Base-by-base conservation (phyloP, 345 rosid genomes). In the Lenwebbia sp. region DNA sequence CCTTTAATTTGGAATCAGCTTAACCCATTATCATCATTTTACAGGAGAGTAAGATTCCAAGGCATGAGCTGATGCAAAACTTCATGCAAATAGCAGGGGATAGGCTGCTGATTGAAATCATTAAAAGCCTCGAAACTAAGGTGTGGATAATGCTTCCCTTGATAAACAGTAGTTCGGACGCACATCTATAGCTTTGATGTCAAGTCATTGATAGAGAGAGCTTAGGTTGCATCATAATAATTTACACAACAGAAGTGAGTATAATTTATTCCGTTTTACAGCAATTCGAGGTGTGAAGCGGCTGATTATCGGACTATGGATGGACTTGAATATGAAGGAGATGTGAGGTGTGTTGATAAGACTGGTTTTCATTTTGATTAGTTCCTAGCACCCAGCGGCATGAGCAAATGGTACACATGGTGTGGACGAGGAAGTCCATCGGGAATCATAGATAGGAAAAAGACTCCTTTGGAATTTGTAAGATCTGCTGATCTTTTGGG, bases 21-120 rank as follows among this genome's bases (percentile, higher is more conserved):
- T 75, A 44, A 30, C 47, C 74, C 41, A 26, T 62, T 3, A 26
- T 23, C 41, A 30, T 88, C 22, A 10, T 33, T 54, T 17, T 86
- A 5, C 92, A 96, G 99, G 94, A 89, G 44, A 89, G 86, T 89
- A 95, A 93, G 90, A 91, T 96, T 76, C 87, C 95, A 3, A 89
- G 98, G 81, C 89, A 84, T 54, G 96, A 96, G n/a, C 83, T 94
- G 28, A 91, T 95, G 57, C 92, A 87, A 44, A 87, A 90, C 58
- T 89, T 94, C 83, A 93, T 96, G 86, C 86, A 86, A 37, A 86
- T 94, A 54, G 93, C 93, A 7, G 97, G 96, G 86, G 99, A 96
- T 90, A 92, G 86, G 85, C 85, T 94, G 88, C 90, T 96, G 92
- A 88, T 93, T 85, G 88, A 92, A 50, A 91, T 94, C 85, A 94